Evolutionary conservation across 1,284 basidiomycete species (phyloP).

Genomic region (Amylostereum chailletii): DNA sequence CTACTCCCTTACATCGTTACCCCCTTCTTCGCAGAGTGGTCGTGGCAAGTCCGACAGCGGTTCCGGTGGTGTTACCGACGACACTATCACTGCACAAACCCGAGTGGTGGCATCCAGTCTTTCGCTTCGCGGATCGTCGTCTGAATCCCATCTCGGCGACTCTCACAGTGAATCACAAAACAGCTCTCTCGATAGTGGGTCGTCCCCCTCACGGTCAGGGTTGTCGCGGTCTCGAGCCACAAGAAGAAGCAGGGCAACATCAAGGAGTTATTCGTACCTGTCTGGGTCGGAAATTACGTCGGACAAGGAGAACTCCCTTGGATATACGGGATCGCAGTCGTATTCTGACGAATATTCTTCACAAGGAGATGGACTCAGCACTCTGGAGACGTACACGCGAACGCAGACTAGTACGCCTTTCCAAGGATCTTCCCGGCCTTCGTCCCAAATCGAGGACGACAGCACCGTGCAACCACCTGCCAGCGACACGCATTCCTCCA

Average conservation of each 20-base stretch:
- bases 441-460: constrained; percentile 15
- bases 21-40: constrained; percentile 6
- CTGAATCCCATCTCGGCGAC: constrained; percentile 49
- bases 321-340: constrained; percentile 16
- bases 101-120: constrained; percentile 37
- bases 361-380: constrained; percentile 19
- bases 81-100: constrained; percentile 27
- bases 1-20: constrained; percentile 24
- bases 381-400: constrained; percentile 21
- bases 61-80: constrained; percentile 20
- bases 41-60: constrained; percentile 4
- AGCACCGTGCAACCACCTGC: not conserved
- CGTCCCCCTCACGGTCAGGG: constrained; percentile 24
- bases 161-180: constrained; percentile 37
- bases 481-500: constrained; percentile 15
- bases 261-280: constrained; percentile 24
- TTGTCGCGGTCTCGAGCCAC: constrained; percentile 53
- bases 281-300: constrained; percentile 30
- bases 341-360: constrained; percentile 14
- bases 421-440: constrained; percentile 26
- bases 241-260: constrained; percentile 37
- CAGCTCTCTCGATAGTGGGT: constrained; percentile 16
- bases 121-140: constrained; percentile 44
- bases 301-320: constrained; percentile 48
- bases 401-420: constrained; percentile 20